A percentile compares a stretch with the other conserved stretches of the same genome.
These are phyloP conservation scores for Populus simonii DNA, from an alignment of 345 rosid genomes.

Conservation along the genomic window DNA sequence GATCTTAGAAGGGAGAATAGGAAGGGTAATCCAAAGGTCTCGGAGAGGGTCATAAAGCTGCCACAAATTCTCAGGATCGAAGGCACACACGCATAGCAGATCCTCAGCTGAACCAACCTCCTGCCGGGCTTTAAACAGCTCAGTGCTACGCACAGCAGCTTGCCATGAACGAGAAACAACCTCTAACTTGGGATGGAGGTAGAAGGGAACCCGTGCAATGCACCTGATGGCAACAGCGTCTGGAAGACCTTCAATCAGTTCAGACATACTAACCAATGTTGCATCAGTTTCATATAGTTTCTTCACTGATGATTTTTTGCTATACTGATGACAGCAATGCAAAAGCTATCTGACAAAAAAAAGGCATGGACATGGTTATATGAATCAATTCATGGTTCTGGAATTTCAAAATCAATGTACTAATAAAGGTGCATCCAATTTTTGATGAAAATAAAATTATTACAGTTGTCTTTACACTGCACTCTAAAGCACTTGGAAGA, in stretches of 20 bases:
- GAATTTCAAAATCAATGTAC: slow-evolving; percentile 6
- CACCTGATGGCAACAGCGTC: slow-evolving; percentile 89
- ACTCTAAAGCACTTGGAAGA: background rate
- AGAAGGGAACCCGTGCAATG: slow-evolving; percentile 83
- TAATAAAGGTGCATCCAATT: background rate
- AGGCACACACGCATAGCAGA: slow-evolving; percentile 77
- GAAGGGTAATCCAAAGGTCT: slow-evolving; percentile 86
- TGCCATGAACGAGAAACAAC: slow-evolving; percentile 96
- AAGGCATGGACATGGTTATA: background rate
- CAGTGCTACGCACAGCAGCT: slow-evolving; percentile 65
- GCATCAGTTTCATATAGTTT: slow-evolving; percentile 31
- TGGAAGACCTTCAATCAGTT: slow-evolving; percentile 85
- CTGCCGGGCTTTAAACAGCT: slow-evolving; percentile 68
- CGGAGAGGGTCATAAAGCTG: slow-evolving; percentile 82
- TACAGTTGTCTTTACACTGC: background rate
- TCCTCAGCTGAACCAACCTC: slow-evolving; percentile 71
- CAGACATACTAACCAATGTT: slow-evolving; percentile 63
- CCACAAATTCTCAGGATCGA: slow-evolving; percentile 92
- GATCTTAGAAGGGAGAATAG: slow-evolving; percentile 79
- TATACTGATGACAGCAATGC: background rate
- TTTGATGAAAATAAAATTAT: background rate
- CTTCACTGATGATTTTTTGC: slow-evolving; percentile 17
- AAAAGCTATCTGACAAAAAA: slow-evolving; percentile 28
- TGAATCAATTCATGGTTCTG: background rate
- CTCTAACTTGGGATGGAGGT: slow-evolving; percentile 69